Base-by-base conservation (phyloP, 768 basidiomycete genomes). In the Mycena maculata region DNA sequence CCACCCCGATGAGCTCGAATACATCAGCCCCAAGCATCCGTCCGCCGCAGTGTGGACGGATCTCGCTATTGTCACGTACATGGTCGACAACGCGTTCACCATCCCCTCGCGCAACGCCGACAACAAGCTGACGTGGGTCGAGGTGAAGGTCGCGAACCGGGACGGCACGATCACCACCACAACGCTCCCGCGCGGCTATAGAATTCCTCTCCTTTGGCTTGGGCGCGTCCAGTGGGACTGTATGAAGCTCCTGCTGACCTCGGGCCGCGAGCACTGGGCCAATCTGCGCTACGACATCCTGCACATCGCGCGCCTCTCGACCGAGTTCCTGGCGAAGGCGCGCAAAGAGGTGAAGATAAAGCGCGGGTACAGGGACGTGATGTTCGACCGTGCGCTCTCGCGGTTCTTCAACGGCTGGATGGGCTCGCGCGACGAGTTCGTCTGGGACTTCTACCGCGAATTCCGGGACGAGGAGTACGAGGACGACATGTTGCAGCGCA, bases 401-500 rank as follows among this genome's bases (percentile, higher is more conserved):
- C 47, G 69, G 25, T 67, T 71, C 42, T 63, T 63, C 56, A 64
- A 63, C 25, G 69, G 69, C 4, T 71, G 69, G 69, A 71, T 71
- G 69, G 69, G 69, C 1, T 63, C 55, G 30, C 52, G 69, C n/a
- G 69, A 67, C n/a, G 69, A 71, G 62, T 67, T 67, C 22, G 69
- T 71, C 13, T 71, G 65, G 58, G 69, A 71, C 41, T 71, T 71
- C 27, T 71, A 63, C 36, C 20, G 69, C 8, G 69, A 71, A 28
- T 71, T 71, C 30, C 23, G 63, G 42, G 69, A 71, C 22, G 69
- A 71, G 33, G 69, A 71, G 42, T 71, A 71, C 33, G 69, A 71
- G 62, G 69, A 71, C 30, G 69, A 71, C 23, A 67, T 71, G 69
- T 31, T 67, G 23, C 52, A 53, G 48, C 61, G 65, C 31, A 38